phyloP scores from a whole-genome alignment of 306 rosid genomes.

The Cucurbita pepo region DNA sequence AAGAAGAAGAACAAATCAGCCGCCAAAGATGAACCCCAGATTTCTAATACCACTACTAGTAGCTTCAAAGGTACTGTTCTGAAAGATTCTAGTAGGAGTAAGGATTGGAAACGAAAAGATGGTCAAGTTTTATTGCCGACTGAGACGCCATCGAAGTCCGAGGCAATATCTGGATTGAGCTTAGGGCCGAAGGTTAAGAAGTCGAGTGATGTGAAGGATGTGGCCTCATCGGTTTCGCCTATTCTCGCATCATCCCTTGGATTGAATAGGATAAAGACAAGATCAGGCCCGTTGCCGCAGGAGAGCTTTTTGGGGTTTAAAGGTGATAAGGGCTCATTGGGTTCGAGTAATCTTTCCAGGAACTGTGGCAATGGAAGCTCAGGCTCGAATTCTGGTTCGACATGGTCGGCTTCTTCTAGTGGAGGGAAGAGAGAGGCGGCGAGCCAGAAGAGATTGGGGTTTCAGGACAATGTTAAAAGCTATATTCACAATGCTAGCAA shows the following conservation, averaged over 20 bases:
- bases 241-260: slow-evolving; percentile 85
- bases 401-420: slow-evolving; percentile 9
- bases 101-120: slow-evolving; percentile 39
- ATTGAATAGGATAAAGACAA: slow-evolving; percentile 79
- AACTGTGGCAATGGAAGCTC: slow-evolving; percentile 14
- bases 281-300: slow-evolving; percentile 98
- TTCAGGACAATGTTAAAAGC: slow-evolving; percentile 27
- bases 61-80: slow-evolving; percentile 3
- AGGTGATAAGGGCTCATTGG: slow-evolving; percentile 45
- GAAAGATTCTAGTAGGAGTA: slow-evolving; percentile 39
- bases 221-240: slow-evolving; percentile 59
- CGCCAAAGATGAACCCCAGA: slow-evolving; percentile 16
- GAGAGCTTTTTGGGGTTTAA: slow-evolving; percentile 87
- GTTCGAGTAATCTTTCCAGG: slow-evolving; percentile 59
- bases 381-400: slow-evolving; percentile 7
- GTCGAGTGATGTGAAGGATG: slow-evolving; percentile 28
- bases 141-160: slow-evolving; percentile 10
- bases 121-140: slow-evolving; percentile 15
- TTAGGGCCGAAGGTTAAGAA: slow-evolving; percentile 24
- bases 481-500: slow-evolving; percentile 44
- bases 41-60: background rate
- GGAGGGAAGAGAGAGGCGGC: slow-evolving; percentile 36
- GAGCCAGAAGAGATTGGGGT: slow-evolving; percentile 25
- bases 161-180: background rate
- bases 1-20: slow-evolving; percentile 71